Conservation (phyloP, 1,284 basidiomycete genomes). For the Sporisorium exsertum region DNA sequence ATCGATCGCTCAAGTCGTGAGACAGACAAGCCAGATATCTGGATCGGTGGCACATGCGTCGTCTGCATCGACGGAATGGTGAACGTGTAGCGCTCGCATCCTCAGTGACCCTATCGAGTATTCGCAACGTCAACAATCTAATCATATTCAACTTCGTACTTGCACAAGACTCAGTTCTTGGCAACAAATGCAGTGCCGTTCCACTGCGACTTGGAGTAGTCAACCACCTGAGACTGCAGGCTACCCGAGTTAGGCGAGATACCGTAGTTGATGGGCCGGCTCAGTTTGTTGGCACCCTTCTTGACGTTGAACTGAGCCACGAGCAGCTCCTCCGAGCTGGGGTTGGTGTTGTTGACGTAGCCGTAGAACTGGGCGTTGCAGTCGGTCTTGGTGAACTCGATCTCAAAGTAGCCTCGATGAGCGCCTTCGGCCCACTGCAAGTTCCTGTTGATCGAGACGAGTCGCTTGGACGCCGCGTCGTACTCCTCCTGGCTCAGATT, state of each 20-base stretch:
- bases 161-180: constrained; percentile 7
- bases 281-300: constrained; percentile 73
- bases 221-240: constrained; percentile 45
- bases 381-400: constrained; percentile 40
- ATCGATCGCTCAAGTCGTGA: constrained; percentile 11
- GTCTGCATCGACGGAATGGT: constrained; percentile 48
- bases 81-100: constrained; percentile 12
- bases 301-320: constrained; percentile 68
- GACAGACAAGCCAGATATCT: constrained; percentile 33
- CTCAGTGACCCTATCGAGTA: no score
- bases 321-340: constrained; percentile 72
- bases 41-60: constrained; percentile 54
- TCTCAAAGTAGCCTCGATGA: constrained; percentile 75
- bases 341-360: constrained; percentile 74
- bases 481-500: constrained; percentile 71
- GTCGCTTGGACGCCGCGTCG: constrained; percentile 65
- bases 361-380: constrained; percentile 76
- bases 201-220: constrained; percentile 49
- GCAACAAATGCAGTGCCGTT: constrained; percentile 53
- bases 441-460: constrained; percentile 73
- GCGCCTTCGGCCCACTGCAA: constrained; percentile 78
- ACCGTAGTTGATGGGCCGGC: constrained; percentile 74
- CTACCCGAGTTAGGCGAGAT: constrained; percentile 43
- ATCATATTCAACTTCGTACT: neutral
- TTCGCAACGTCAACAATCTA: constrained; percentile 1